Percentiles rank a stretch among this genome's conserved stretches.
These are phyloP conservation scores for Nephelium lappaceum DNA, from an alignment of 345 rosid genomes.

Conservation along the genomic window DNA sequence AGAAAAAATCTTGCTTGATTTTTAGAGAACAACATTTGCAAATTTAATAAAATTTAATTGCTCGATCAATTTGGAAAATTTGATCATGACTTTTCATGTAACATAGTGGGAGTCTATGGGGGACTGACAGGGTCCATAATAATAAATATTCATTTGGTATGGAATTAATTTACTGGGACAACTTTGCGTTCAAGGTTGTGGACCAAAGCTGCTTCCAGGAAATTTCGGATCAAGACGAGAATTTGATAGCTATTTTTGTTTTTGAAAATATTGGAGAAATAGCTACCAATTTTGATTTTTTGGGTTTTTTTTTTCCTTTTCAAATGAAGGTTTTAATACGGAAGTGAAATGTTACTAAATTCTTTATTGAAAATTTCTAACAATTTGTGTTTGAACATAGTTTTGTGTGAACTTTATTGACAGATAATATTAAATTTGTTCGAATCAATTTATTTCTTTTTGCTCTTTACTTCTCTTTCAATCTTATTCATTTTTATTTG, in stretches of 20 bases:
- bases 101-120: not conserved
- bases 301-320: not conserved
- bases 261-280: not conserved
- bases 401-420: not conserved
- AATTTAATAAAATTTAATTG: too few species aligned
- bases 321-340: not conserved
- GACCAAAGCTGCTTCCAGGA: not conserved
- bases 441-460: too few species aligned
- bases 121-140: not conserved
- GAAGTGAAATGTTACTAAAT: not conserved
- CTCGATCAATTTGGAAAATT: too few species aligned
- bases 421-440: too few species aligned
- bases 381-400: not conserved
- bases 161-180: conserved; percentile 9
- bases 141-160: not conserved
- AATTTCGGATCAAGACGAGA: not conserved
- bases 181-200: conserved; percentile 29
- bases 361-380: too few species aligned
- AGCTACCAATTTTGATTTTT: not conserved
- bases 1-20: not conserved
- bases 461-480: too few species aligned
- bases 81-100: too few species aligned
- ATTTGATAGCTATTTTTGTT: not conserved
- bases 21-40: too few species aligned
- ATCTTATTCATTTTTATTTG: too few species aligned